Conservation (phyloP, 2,329 filamentous ascomycete species). For the Fusarium goolgardi region DNA sequence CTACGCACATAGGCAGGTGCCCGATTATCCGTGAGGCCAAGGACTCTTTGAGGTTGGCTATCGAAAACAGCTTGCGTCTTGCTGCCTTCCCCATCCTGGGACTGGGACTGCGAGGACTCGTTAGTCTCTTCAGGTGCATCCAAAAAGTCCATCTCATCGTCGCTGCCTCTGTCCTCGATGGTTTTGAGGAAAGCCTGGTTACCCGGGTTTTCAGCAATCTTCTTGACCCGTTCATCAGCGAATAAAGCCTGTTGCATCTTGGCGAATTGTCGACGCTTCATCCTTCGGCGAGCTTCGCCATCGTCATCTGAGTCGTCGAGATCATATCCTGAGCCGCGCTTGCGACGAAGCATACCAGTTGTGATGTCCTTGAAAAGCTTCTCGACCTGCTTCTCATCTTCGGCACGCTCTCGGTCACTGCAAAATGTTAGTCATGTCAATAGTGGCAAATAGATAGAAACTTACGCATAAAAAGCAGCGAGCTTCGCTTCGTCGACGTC, state of each 20-base stretch:
- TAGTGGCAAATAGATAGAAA: conserved; percentile 44
- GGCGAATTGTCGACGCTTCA: conserved; percentile 88
- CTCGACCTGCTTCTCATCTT: conserved; percentile 87
- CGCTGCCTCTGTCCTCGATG: conserved; percentile 83
- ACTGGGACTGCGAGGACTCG: conserved; percentile 52
- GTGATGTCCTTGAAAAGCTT: conserved; percentile 95
- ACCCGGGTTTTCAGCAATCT: conserved; percentile 89
- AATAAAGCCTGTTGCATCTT: conserved; percentile 92
- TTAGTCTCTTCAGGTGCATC: conserved; percentile 57
- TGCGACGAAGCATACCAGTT: conserved; percentile 85
- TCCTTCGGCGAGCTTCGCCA: conserved; percentile 78
- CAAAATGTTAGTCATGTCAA: conserved; percentile 21
- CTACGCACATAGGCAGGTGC: conserved; percentile 71
- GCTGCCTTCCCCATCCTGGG: conserved; percentile 48
- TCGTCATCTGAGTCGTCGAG: conserved; percentile 93
- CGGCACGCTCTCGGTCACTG: conserved; percentile 81
- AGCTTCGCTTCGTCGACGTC: conserved; percentile 83
- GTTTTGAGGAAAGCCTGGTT: conserved; percentile 90
- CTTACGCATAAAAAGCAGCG: conserved; percentile 90
- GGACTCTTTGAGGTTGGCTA: conserved; percentile 61
- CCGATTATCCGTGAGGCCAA: conserved; percentile 59
- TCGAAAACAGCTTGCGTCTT: conserved; percentile 58
- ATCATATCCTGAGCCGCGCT: conserved; percentile 83
- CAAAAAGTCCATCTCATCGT: conserved; percentile 82
- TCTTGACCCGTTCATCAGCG: conserved; percentile 88